Conservation (phyloP, 2,329 filamentous ascomycete genomes). For the Nemania sp. region DNA sequence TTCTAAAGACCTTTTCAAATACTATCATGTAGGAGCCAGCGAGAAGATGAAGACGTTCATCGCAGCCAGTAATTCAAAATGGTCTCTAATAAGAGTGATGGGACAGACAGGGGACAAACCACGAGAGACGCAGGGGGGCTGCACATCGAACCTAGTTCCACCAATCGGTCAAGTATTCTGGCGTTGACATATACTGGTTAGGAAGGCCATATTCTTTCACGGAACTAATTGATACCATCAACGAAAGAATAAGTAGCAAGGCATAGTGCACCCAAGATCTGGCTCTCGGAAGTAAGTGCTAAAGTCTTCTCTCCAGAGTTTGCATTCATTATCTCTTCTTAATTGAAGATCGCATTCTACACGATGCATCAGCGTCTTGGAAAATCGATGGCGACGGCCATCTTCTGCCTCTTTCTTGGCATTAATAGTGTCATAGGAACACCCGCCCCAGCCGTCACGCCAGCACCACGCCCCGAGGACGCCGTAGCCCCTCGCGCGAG, state of each 20-base stretch:
- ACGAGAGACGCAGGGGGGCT: neutral
- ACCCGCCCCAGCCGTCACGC: slow-evolving; percentile 12
- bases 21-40: too few relatives aligned
- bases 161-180: slow-evolving; percentile 12
- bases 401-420: neutral
- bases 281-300: neutral
- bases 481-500: slow-evolving; percentile 12
- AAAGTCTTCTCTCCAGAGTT: neutral
- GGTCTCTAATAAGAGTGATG: too few relatives aligned
- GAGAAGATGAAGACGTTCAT: neutral
- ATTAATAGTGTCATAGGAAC: neutral
- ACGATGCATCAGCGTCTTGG: slow-evolving; percentile 6
- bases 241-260: neutral
- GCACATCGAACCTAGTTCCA: slow-evolving; percentile 7
- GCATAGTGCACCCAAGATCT: neutral
- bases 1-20: too few relatives aligned
- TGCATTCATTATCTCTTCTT: too few relatives aligned
- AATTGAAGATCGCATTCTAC: neutral
- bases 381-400: neutral
- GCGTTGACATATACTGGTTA: neutral
- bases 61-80: too few relatives aligned
- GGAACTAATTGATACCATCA: too few relatives aligned
- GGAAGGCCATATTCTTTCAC: too few relatives aligned
- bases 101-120: neutral
- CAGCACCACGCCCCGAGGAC: slow-evolving; percentile 18